Base-by-base conservation (phyloP, 345 rosid genomes). In the Arabidopsis arenosa region DNA sequence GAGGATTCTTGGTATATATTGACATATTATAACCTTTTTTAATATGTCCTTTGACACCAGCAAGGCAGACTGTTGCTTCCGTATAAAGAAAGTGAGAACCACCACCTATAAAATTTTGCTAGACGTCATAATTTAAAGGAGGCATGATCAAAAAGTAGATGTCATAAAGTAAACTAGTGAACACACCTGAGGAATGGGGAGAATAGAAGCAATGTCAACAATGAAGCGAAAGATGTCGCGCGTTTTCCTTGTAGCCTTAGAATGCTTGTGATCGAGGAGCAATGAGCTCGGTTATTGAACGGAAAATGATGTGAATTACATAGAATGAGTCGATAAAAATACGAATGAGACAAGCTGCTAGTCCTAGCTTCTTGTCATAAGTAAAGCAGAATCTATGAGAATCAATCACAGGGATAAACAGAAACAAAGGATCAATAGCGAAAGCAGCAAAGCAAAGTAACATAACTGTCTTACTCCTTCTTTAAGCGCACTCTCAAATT, bases 161-260 rank as follows among this genome's bases (percentile, higher is more conserved):
- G 40, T 35, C 15, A 49, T 7, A 32, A 17, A 26, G n/a, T 41
- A 4, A 55, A 64, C 26, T 23, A 23, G 4, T n/a, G 2, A 51
- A 30, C 9, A 32, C 9, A 74, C 78, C 75, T 79, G 78, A 28
- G 78, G 81, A 43, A 79, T 33, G 3, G 82, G 82, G 12, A 79
- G 75, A 67, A 79, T 6, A 23, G 70, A 37, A 5, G 54, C 3
- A 41, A 73, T 14, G 66, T 79, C 81, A 5, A 73, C 41, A 9
- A 54, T 26, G 15, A 68, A 33, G 63, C 61, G 35, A 6, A 64
- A 43, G 60, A 11, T 4, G 2, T 17, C 1, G 0, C 11, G 43
- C 30, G 7, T 70, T 72, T 64, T 71, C 10, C 54, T 26, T 56
- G 11, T 14, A 12, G 35, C 36, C 33, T 13, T 64, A 3, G 74